Base-by-base conservation (phyloP, 2,329 filamentous ascomycete species). In the Pseudogymnoascus sp. region DNA sequence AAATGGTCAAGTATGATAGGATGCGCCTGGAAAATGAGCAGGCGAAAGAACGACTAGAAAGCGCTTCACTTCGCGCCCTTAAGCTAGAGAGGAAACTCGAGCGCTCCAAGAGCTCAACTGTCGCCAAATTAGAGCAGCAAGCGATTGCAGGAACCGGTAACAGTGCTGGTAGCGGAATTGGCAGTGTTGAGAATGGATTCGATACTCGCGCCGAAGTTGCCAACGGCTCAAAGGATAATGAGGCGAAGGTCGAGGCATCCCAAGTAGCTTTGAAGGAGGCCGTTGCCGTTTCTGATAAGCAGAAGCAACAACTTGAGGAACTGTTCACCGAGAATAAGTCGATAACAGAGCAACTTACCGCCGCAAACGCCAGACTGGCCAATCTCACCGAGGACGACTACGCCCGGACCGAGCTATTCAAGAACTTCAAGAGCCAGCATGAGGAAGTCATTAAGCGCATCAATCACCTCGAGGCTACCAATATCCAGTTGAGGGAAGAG, bases 81-180 rank as follows among this genome's bases (percentile, higher is more conserved):
- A 90, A 95, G 67, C 94, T 94, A 0, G 94, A 99, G 73, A 95
- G 96, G 78, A 94, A 92, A 72, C 79, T 97, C 59, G 94, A 99
- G 72, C 86, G 94, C 43, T 85, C 88, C 22, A 93, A 90, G 74
- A 99, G 94, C 71, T 78, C 86, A 14, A 92, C 96, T 62, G 92
- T 97, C 1, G 89, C 92, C 64, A 96, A 96, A 72, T 76, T 99
- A 63, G 94, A 97, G 73, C 89, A 91, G 69, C 90, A 96, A 75
- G 92, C 92, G 33, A 83, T 92, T 59, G 82, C 89, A 62, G 87
- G 87, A 62, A 84, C 83, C 12, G 74, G 75, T 43, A 74, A 70
- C 60, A 70, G 70, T 57, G 65, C 69, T n/a, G 71, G 69, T 58
- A 73, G 68, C 63, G 71, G 71, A 14, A 69, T 71, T 64, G 79